Evolutionary conservation across 768 basidiomycete genomes (phyloP).

Genomic region (Hericium coralloides): DNA sequence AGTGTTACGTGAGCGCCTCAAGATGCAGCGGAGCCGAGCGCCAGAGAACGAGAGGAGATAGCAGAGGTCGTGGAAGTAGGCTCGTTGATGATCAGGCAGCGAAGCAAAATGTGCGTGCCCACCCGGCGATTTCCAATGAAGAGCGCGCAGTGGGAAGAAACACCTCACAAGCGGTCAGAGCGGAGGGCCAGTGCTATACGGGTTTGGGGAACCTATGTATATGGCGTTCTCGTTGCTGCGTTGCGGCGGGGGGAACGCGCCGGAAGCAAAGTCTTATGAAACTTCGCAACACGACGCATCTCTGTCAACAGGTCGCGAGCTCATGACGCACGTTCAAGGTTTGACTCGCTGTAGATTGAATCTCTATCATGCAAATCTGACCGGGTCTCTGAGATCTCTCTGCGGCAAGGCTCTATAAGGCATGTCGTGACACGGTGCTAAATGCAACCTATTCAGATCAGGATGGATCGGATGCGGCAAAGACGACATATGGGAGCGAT

Average conservation of each 20-base stretch:
- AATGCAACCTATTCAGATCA: not conserved
- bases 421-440: not conserved
- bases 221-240: not conserved
- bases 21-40: not conserved
- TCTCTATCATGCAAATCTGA: not conserved
- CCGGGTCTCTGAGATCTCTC: not conserved
- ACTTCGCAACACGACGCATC: not conserved
- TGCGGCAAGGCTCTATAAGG: not conserved
- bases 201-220: not conserved
- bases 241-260: not conserved
- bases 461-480: not conserved
- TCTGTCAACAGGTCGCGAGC: not conserved
- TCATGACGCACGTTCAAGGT: not conserved
- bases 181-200: not conserved
- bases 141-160: not conserved
- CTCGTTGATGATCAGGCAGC: not conserved
- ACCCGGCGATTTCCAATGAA: not conserved
- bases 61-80: not conserved
- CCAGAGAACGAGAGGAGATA: not conserved
- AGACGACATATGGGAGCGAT: not conserved
- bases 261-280: not conserved
- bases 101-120: not conserved
- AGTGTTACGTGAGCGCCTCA: not conserved
- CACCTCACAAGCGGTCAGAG: not conserved
- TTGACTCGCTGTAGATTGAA: not conserved